These are phyloP conservation scores for Lignosus rhinocerotis DNA, from an alignment of 1,284 basidiomycete species.

Conservation along the genomic window DNA sequence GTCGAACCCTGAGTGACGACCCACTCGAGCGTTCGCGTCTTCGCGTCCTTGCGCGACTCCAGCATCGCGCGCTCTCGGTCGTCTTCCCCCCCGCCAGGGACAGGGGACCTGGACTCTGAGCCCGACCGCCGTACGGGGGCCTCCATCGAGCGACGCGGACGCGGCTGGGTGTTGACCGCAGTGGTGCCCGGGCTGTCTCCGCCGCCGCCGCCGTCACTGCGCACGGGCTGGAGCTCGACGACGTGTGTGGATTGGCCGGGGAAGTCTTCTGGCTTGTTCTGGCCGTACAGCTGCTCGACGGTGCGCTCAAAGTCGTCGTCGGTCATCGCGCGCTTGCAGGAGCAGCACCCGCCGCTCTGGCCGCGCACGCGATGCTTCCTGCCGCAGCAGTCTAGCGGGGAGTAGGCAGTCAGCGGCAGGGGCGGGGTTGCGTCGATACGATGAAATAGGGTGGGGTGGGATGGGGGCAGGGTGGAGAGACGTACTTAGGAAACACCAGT, in stretches of 20 bases:
- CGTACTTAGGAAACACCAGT: slow-evolving; percentile 21
- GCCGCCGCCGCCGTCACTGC: neutral
- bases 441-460: neutral
- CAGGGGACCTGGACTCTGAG: neutral
- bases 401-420: neutral
- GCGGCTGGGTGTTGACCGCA: slow-evolving; percentile 14
- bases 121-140: slow-evolving; percentile 1
- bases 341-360: slow-evolving; percentile 11
- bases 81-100: neutral
- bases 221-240: slow-evolving; percentile 17
- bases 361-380: neutral
- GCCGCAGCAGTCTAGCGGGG: neutral
- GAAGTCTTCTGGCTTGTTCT: slow-evolving; percentile 2
- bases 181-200: neutral
- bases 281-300: slow-evolving; percentile 22
- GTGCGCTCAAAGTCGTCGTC: slow-evolving; percentile 23
- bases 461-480: neutral
- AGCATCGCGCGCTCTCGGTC: slow-evolving; percentile 12
- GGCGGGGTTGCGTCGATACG: too few relatives aligned
- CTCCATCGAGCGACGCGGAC: slow-evolving; percentile 17
- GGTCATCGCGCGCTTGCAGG: slow-evolving; percentile 17
- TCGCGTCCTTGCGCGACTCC: slow-evolving; percentile 12
- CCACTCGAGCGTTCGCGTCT: slow-evolving; percentile 22
- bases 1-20: slow-evolving; percentile 13
- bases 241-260: slow-evolving; percentile 6